Conservation (phyloP, 2,329 filamentous ascomycete species). For the Clonostachys solani region DNA sequence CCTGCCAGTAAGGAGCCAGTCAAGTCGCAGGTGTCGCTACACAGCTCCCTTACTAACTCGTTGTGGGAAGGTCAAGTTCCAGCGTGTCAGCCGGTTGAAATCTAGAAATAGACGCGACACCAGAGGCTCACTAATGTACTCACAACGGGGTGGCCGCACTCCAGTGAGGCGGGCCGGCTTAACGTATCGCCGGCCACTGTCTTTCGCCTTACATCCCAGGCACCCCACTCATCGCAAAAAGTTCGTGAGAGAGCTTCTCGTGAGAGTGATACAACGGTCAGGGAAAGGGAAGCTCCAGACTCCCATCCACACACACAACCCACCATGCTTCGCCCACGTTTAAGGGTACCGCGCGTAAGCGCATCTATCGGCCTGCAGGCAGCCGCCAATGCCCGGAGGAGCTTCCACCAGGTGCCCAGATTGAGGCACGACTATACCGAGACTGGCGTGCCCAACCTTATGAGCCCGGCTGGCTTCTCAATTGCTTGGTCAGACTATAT, state of each 20-base stretch:
- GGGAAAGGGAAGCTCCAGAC: neutral
- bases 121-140: too few relatives aligned
- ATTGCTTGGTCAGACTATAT: constrained; percentile 85
- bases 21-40: too few relatives aligned
- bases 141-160: neutral
- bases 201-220: neutral
- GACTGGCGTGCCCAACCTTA: constrained; percentile 60
- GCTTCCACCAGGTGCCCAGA: constrained; percentile 41
- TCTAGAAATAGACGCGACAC: too few relatives aligned
- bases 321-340: constrained; percentile 47
- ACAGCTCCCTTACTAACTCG: too few relatives aligned
- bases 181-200: too few relatives aligned
- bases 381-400: constrained; percentile 27
- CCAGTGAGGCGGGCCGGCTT: too few relatives aligned
- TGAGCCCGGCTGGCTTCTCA: constrained; percentile 65
- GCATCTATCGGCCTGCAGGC: constrained; percentile 28
- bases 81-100: too few relatives aligned
- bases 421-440: constrained; percentile 40
- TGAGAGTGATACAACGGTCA: neutral
- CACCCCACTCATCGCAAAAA: constrained; percentile 1
- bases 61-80: too few relatives aligned
- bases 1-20: too few relatives aligned
- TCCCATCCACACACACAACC: constrained; percentile 1
- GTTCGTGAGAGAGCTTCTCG: constrained; percentile 2
- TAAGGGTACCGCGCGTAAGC: constrained; percentile 44